Evolutionary conservation across 1,139 yeast genomes (phyloP), one percentile per base, ranked within the genome.

Genomic region (Meyerozyma guilliermondii): DNA sequence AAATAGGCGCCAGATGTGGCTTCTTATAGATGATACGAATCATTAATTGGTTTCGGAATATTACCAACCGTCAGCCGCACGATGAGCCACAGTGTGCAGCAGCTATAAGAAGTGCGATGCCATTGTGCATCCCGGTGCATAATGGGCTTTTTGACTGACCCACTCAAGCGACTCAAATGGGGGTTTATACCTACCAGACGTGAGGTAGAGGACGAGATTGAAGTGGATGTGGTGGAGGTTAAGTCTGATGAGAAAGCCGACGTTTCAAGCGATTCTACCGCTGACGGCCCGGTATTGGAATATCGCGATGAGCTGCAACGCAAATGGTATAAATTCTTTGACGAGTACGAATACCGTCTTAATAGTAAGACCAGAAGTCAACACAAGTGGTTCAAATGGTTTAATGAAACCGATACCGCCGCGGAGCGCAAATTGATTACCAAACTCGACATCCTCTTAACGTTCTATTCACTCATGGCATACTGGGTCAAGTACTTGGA

Each of bases 401-500:
- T 78, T 54, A 78, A 78, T 49, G 78, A 75, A 27, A 68, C 64
- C 45, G 81, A 75, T 47, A 68, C 87, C 2, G 69, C 74, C 2
- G 81, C 71, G 11, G 76, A 71, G 79, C 78, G 65, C 59, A 75
- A 51, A 39, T 65, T 84, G 41, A 66, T 85, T 39, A 59, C 76
- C 57, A 85, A 85, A 56, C 60, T 84, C 41, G 94, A 85, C 54
- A 44, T 82, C 10, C 54, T 81, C 37, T 66, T 84, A 48, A 76
- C 84, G 4, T 61, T 79, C 35, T 83, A 79, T 56, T 73, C 84
- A 28, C 67, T 82, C 51, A 63, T 80, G 63, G 78, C 82, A 17
- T 83, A 81, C 59, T 84, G 87, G 85, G 82, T 81, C 40, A 83
- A 83, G 55, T 80, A 80, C 44, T 65, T 84, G 41, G 91, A 84